Conservation (phyloP, 2,329 filamentous ascomycete species). For the Pseudocercospora crystallina region DNA sequence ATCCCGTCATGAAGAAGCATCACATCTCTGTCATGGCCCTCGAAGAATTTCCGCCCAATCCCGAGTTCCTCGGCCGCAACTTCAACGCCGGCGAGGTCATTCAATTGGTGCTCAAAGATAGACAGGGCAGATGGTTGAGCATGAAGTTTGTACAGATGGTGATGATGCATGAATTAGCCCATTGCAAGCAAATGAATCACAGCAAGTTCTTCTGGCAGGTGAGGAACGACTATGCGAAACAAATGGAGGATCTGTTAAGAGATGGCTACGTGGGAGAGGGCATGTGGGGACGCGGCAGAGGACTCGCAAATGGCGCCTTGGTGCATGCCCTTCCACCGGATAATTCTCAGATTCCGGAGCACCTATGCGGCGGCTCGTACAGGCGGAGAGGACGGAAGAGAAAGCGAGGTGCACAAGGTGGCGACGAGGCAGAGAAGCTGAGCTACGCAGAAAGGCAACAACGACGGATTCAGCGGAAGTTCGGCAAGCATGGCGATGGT, state of each 20-base stretch:
- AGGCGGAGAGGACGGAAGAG: constrained; percentile 55
- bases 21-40: constrained; percentile 54
- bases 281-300: constrained; percentile 73
- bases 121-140: constrained; percentile 67
- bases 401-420: constrained; percentile 44
- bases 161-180: constrained; percentile 89
- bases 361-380: constrained; percentile 81
- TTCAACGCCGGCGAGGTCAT: constrained; percentile 88
- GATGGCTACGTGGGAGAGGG: constrained; percentile 76
- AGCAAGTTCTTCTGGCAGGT: constrained; percentile 77
- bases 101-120: constrained; percentile 75
- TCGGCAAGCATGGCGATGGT: constrained; percentile 79
- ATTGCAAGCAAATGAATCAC: constrained; percentile 92
- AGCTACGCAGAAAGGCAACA: constrained; percentile 73
- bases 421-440: constrained; percentile 47
- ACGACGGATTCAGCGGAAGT: constrained; percentile 70
- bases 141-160: constrained; percentile 88
- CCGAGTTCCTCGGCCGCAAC: constrained; percentile 82
- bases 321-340: constrained; percentile 62
- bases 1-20: constrained; percentile 56
- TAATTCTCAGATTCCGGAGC: constrained; percentile 46
- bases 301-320: constrained; percentile 62
- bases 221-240: constrained; percentile 68
- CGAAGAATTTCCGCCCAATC: constrained; percentile 79
- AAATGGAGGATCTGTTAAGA: constrained; percentile 70